Conservation (phyloP, 257 asterid genomes). For the Fraxinus anomala region DNA sequence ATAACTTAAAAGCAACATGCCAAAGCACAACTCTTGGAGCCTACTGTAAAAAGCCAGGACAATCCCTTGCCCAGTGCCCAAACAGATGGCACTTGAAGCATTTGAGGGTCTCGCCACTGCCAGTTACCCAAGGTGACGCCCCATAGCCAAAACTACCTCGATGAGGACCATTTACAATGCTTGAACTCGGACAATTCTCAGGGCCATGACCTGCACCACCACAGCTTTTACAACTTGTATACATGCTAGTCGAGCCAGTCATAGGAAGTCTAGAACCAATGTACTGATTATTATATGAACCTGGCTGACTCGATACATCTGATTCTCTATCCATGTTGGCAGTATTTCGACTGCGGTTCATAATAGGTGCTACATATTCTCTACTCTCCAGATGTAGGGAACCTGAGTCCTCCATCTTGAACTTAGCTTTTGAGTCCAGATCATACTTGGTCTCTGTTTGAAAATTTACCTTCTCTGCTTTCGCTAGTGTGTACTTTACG, state of each 20-base stretch:
- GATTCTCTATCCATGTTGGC: conserved; percentile 36
- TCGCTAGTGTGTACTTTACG: conserved; percentile 71
- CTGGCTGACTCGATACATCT: conserved; percentile 37
- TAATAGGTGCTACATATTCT: background rate
- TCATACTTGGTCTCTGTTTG: conserved; percentile 52
- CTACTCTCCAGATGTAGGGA: conserved; percentile 43
- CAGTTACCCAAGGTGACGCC: too few species aligned
- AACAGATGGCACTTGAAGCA: conserved; percentile 50
- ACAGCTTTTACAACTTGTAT: conserved; percentile 63
- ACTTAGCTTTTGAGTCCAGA: conserved; percentile 51
- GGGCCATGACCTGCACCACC: conserved; percentile 74
- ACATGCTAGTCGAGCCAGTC: conserved; percentile 41
- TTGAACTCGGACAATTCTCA: conserved; percentile 66
- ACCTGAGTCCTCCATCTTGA: conserved; percentile 41
- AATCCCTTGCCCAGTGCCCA: conserved; percentile 91
- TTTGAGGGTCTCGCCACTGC: conserved; percentile 38
- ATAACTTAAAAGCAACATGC: background rate
- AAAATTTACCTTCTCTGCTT: conserved; percentile 63
- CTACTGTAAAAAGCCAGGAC: conserved; percentile 46
- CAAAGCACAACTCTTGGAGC: conserved; percentile 14
- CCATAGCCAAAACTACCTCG: too few species aligned
- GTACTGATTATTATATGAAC: conserved; percentile 48
- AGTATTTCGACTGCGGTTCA: conserved; percentile 34
- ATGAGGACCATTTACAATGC: too few species aligned
- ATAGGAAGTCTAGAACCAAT: conserved; percentile 51